Evolutionary conservation across 148 eudicot species (phyloP).

Genomic region (Heliamphora exappendiculata): DNA sequence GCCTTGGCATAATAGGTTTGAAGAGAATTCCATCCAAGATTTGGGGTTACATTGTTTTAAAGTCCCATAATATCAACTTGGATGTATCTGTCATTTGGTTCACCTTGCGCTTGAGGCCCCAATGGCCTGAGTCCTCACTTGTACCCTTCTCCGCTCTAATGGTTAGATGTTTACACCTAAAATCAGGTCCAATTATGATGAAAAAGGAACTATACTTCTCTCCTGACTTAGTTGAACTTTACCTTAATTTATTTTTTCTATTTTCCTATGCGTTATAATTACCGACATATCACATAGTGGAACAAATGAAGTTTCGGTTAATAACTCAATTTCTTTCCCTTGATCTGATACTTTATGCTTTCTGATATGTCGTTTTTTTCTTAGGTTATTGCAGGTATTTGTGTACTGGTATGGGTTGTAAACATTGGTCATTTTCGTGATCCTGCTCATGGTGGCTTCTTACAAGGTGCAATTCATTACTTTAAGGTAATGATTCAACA

Average conservation of each 20-base stretch:
- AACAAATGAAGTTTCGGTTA: background rate
- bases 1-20: background rate
- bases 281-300: background rate
- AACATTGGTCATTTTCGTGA: constrained; percentile 97
- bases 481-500: constrained; percentile 62
- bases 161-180: background rate
- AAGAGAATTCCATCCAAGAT: background rate
- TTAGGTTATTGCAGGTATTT: constrained; percentile 97
- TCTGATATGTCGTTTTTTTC: constrained; percentile 15
- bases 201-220: background rate
- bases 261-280: background rate
- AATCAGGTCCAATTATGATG: background rate
- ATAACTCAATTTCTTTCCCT: background rate
- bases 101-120: background rate
- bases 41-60: background rate
- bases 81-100: background rate
- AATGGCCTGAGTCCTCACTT: background rate
- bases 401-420: constrained; percentile 93
- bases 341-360: background rate
- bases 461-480: constrained; percentile 94
- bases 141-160: background rate
- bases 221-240: background rate
- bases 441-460: constrained; percentile 96
- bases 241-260: background rate
- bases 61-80: background rate